phyloP scores from a whole-genome alignment of 495 filamentous ascomycete genomes.

The Jackrogersella minutella region DNA sequence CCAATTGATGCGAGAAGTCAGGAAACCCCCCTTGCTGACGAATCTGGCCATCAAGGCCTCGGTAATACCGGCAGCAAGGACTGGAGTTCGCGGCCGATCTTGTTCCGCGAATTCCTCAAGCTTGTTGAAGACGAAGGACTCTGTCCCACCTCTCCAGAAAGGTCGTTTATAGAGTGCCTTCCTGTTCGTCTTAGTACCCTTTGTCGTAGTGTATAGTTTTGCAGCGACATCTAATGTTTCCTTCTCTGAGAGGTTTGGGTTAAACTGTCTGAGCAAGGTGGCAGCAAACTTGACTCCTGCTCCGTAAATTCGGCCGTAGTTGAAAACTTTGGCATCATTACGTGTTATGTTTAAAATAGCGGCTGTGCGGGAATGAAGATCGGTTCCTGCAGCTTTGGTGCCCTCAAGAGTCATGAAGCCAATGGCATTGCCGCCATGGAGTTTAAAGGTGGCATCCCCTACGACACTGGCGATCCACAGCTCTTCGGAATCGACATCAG shows the following conservation, averaged over 20 bases:
- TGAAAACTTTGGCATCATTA: constrained; percentile 97
- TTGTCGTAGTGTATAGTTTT: constrained; percentile 87
- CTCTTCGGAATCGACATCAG: constrained; percentile 98
- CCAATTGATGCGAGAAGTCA: constrained; percentile 98
- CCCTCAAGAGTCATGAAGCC: constrained; percentile 99
- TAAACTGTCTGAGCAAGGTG: constrained; percentile 90
- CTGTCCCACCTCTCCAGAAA: constrained; percentile 97
- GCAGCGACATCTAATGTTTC: constrained; percentile 78
- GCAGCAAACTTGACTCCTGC: constrained; percentile 93
- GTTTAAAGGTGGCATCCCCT: constrained; percentile 89
- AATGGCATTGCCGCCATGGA: constrained; percentile 95
- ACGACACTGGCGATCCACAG: constrained; percentile 97
- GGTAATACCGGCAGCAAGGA: constrained; percentile 95
- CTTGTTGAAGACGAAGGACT: constrained; percentile 97
- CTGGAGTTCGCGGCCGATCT: constrained; percentile 87
- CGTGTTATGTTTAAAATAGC: constrained; percentile 89
- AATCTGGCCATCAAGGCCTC: constrained; percentile 89
- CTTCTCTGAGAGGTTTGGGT: constrained; percentile 77
- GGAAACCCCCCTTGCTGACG: constrained; percentile 88
- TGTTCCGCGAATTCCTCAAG: constrained; percentile 97
- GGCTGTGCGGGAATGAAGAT: constrained; percentile 94
- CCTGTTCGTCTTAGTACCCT: constrained; percentile 77
- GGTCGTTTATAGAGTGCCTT: constrained; percentile 72
- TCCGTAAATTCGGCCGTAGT: constrained; percentile 98
- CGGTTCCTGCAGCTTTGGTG: constrained; percentile 90